Base-by-base conservation (phyloP, 1,139 yeast species). In the Casaregolazyma lundiana region DNA sequence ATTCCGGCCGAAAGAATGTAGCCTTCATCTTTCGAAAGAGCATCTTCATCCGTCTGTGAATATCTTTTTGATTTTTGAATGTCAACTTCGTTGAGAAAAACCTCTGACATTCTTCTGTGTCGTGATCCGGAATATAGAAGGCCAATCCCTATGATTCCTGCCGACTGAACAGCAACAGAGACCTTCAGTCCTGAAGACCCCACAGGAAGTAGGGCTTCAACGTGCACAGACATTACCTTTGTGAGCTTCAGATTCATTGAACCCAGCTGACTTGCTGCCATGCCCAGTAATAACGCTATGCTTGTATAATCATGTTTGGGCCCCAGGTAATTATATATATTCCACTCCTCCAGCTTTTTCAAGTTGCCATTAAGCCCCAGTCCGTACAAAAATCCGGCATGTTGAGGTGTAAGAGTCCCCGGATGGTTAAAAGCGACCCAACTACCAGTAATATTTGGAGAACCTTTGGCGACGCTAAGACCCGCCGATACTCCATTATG, bases 401-500 rank as follows among this genome's bases (percentile, higher is more conserved):
- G 97, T 53, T 85, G 95, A 0, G 95, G 75, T 55, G 78, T 83
- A 39, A 85, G 66, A 7, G 71, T 73, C 1, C 77, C 76, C 0
- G 96, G 96, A 55, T 81, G 84, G 59, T 89, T 89, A 63, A 85
- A 89, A 0, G 84, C 84, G 38, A 90, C 84, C 97, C 97, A 90
- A 57, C 95, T 84, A 0, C 97, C 96, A 16, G 83, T 79, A 6
- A 92, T 80, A 6, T 87, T 90, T 35, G 75, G 74, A 0, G 90
- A 79, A 36, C 77, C 78, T 50, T 73, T 75, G 2, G 90, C 80
- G 5, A 90, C 80, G 47, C 86, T 81, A 44, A 94, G 67, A 0
- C 97, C 98, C 0, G 94, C 77, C 2, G 96, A 81, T 0, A 82
- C 95, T 9, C 99, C 99, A 57, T 86, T 86, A 58, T 92, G 97